phyloP scores from a whole-genome alignment of 148 eudicot genomes.

The Suaeda aralocaspica region DNA sequence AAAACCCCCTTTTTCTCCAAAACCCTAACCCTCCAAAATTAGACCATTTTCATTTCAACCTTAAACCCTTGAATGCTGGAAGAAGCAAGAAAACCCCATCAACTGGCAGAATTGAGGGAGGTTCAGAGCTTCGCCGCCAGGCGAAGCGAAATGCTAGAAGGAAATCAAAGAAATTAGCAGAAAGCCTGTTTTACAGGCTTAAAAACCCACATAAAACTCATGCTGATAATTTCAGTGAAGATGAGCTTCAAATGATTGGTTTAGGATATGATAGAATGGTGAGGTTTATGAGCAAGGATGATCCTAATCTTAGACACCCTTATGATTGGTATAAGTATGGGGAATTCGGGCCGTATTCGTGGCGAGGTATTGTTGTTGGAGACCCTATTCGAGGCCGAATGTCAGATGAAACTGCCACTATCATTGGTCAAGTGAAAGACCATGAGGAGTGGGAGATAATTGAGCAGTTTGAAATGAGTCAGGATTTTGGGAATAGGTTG shows the following conservation, averaged over 20 bases:
- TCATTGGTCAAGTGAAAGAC: slow-evolving; percentile 66
- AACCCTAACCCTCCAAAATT: slow-evolving; percentile 25
- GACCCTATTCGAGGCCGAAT: slow-evolving; percentile 78
- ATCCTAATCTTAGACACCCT: slow-evolving; percentile 79
- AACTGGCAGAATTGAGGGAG: slow-evolving; percentile 58
- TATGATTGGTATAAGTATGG: slow-evolving; percentile 95
- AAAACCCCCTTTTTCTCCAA: slow-evolving; percentile 22
- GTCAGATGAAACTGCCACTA: slow-evolving; percentile 57
- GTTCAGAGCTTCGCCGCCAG: slow-evolving; percentile 62
- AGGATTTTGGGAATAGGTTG: slow-evolving; percentile 59
- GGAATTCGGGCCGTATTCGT: slow-evolving; percentile 82
- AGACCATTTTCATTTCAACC: slow-evolving; percentile 7
- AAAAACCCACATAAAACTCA: slow-evolving; percentile 72
- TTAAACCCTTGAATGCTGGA: slow-evolving; percentile 40
- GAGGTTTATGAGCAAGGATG: slow-evolving; percentile 83
- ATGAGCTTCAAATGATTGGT: slow-evolving; percentile 88
- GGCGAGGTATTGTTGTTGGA: slow-evolving; percentile 90
- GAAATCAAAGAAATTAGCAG: slow-evolving; percentile 53
- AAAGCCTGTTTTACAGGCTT: slow-evolving; percentile 73
- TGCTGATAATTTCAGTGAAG: slow-evolving; percentile 84
- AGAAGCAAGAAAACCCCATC: slow-evolving; percentile 63
- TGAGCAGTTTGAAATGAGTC: slow-evolving; percentile 71
- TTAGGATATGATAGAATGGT: slow-evolving; percentile 94
- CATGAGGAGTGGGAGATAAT: slow-evolving; percentile 96
- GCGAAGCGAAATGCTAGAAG: slow-evolving; percentile 65